These are phyloP conservation scores for Aspergillus sp. DNA, from an alignment of 2,329 filamentous ascomycete species.

Conservation along the genomic window DNA sequence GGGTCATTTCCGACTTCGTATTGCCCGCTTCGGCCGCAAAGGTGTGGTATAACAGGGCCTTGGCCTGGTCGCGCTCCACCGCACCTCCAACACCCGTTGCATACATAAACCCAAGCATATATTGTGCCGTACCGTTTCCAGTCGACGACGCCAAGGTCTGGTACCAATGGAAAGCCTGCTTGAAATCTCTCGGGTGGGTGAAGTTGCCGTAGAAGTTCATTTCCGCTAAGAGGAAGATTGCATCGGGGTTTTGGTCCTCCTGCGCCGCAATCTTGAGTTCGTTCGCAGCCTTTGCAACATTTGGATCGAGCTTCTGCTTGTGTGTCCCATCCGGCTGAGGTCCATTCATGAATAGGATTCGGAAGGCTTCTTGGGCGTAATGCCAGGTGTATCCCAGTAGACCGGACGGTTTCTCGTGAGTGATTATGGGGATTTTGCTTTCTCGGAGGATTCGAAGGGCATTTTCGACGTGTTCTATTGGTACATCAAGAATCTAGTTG, in stretches of 20 bases:
- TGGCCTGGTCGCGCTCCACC: slow-evolving; percentile 83
- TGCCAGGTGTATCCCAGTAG: slow-evolving; percentile 59
- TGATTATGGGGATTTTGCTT: slow-evolving; percentile 26
- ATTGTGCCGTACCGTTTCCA: slow-evolving; percentile 89
- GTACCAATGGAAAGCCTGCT: slow-evolving; percentile 78
- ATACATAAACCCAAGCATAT: slow-evolving; percentile 95
- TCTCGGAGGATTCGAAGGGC: slow-evolving; percentile 34
- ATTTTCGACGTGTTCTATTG: slow-evolving; percentile 34
- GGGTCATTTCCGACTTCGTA: slow-evolving; percentile 86
- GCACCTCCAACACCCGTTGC: slow-evolving; percentile 84
- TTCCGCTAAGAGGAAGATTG: slow-evolving; percentile 84
- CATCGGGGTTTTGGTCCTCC: slow-evolving; percentile 65
- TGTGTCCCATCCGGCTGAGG: slow-evolving; percentile 51
- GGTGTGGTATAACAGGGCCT: slow-evolving; percentile 89
- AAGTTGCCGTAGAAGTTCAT: slow-evolving; percentile 98
- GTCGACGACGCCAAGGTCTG: slow-evolving; percentile 70
- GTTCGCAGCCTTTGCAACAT: slow-evolving; percentile 59
- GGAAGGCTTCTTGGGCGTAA: slow-evolving; percentile 64
- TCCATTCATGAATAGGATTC: slow-evolving; percentile 65
- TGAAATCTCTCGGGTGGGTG: slow-evolving; percentile 79
- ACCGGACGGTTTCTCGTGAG: slow-evolving; percentile 55
- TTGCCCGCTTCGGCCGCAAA: slow-evolving; percentile 86
- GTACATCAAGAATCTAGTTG: background rate
- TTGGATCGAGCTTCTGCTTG: slow-evolving; percentile 34
- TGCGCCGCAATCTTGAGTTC: slow-evolving; percentile 61